Conservation (phyloP, 495 filamentous ascomycete genomes). For the Sordaria brevicollis region DNA sequence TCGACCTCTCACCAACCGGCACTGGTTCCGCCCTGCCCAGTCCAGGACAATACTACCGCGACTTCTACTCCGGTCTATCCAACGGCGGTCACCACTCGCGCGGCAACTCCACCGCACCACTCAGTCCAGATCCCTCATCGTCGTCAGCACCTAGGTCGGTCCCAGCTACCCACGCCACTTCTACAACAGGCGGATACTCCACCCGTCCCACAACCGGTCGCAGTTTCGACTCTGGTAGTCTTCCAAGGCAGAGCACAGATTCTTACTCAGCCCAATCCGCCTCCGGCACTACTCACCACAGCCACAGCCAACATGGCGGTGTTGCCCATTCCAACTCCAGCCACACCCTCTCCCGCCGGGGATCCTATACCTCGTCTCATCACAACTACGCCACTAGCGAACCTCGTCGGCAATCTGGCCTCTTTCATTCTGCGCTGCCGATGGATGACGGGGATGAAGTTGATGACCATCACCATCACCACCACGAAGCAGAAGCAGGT, state of each 20-base stretch:
- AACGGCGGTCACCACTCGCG: conserved; percentile 25
- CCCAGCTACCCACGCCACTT: background rate
- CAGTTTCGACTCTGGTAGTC: conserved; percentile 36
- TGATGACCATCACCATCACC: background rate
- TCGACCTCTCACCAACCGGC: conserved; percentile 40
- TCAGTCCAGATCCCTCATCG: conserved; percentile 29
- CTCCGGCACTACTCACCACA: background rate
- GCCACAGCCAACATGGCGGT: background rate
- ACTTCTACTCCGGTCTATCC: conserved; percentile 31
- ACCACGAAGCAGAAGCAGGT: background rate
- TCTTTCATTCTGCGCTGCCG: conserved; percentile 82
- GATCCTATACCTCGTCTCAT: background rate
- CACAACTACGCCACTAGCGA: conserved; percentile 13
- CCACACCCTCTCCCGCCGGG: conserved; percentile 9
- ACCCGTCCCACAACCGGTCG: conserved; percentile 41
- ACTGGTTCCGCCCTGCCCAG: conserved; percentile 24
- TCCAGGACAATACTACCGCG: conserved; percentile 40
- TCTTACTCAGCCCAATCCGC: conserved; percentile 22
- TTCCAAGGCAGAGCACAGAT: conserved; percentile 34
- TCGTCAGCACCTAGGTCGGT: conserved; percentile 15
- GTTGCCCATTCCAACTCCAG: conserved; percentile 27
- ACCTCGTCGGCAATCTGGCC: conserved; percentile 46
- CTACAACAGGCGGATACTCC: conserved; percentile 10
- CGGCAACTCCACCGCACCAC: conserved; percentile 29
- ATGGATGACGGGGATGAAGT: conserved; percentile 49